These are phyloP conservation scores for Cyberlindnera americana DNA, from an alignment of 805 yeast species.

Conservation along the genomic window DNA sequence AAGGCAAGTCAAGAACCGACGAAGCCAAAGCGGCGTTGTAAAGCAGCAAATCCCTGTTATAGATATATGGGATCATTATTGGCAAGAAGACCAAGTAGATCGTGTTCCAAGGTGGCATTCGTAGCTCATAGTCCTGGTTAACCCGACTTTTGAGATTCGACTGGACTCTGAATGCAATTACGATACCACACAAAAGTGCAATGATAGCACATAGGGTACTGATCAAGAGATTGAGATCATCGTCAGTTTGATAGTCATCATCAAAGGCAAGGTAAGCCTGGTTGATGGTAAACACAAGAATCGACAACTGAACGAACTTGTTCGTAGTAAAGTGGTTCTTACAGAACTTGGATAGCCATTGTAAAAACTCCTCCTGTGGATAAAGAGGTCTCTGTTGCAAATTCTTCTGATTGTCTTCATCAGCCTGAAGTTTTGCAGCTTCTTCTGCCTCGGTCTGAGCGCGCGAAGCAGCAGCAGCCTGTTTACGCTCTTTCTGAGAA, in stretches of 20 bases:
- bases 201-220: constrained; percentile 24
- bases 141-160: background rate
- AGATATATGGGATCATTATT: constrained; percentile 28
- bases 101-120: constrained; percentile 32
- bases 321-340: constrained; percentile 23
- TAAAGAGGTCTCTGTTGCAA: constrained; percentile 2
- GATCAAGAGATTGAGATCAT: constrained; percentile 21
- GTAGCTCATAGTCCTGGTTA: constrained; percentile 3
- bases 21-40: constrained; percentile 31
- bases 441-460: constrained; percentile 6
- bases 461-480: constrained; percentile 11
- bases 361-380: constrained; percentile 24
- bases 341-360: constrained; percentile 16
- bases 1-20: constrained; percentile 29
- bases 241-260: constrained; percentile 9
- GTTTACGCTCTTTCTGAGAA: constrained; percentile 23
- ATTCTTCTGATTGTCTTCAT: constrained; percentile 5
- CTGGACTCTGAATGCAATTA: constrained; percentile 19
- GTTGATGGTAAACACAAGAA: constrained; percentile 25
- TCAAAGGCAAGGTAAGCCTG: constrained; percentile 21
- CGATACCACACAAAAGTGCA: constrained; percentile 23
- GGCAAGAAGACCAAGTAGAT: constrained; percentile 34
- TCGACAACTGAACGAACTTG: constrained; percentile 26
- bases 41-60: constrained; percentile 24
- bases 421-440: constrained; percentile 3